A percentile compares a stretch with the other conserved stretches of the same genome.
These are phyloP conservation scores for Infundibulicybe gibba DNA, from an alignment of 768 basidiomycete genomes.

Conservation along the genomic window DNA sequence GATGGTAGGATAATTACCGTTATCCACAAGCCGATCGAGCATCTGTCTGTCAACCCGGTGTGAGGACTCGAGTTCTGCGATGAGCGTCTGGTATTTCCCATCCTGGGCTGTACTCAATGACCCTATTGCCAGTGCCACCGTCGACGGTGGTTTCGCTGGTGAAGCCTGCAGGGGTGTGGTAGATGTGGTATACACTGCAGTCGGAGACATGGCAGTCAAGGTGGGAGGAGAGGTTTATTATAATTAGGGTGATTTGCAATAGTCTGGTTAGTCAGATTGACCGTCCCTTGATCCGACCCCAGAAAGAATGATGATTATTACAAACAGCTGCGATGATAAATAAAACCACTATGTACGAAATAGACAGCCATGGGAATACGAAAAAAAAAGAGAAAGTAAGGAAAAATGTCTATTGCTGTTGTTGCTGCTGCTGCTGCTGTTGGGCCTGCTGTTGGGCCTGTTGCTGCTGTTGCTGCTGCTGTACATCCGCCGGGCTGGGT, in stretches of 20 bases:
- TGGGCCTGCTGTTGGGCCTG: conserved; percentile 34
- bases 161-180: conserved; percentile 9
- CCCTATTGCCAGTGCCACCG: conserved; percentile 66
- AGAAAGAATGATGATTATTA: background rate
- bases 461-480: conserved; percentile 28
- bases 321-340: background rate
- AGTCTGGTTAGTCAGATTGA: no score
- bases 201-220: conserved; percentile 51
- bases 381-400: background rate
- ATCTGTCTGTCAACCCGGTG: conserved; percentile 72
- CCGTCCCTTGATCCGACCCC: no score
- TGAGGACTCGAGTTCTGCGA: conserved; percentile 53
- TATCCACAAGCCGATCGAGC: conserved; percentile 77
- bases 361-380: background rate
- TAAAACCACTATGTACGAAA: background rate
- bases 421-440: conserved; percentile 25
- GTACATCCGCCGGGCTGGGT: conserved; percentile 33
- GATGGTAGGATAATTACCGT: conserved; percentile 45
- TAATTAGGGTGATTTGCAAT: no score
- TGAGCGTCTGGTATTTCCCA: conserved; percentile 72
- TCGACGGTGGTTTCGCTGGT: conserved; percentile 3
- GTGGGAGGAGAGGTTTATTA: background rate
- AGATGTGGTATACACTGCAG: conserved; percentile 39
- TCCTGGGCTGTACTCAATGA: conserved; percentile 76
- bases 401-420: conserved; percentile 14